Base-by-base conservation (phyloP, 306 rosid species). In the Pachyrhizus erosus region DNA sequence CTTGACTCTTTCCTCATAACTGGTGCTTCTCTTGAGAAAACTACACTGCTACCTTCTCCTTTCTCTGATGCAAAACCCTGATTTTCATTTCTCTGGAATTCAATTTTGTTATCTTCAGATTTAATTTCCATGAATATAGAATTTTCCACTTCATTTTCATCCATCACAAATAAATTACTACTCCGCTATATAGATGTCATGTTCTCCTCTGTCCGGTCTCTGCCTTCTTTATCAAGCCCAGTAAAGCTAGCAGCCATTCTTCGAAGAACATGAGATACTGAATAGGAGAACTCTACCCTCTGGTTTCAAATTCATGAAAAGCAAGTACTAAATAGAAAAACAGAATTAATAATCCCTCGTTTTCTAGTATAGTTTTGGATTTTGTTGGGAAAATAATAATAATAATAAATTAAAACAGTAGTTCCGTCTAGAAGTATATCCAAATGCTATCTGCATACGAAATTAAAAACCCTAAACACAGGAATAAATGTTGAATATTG, bases 21-120 rank as follows among this genome's bases (percentile, higher is more conserved):
- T 21, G 90, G 89, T 24, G 89, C 86, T 82, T 89, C 97, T 77
- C 88, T 86, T 8, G 89, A 73, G 80, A 89, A 90, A 73, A 86
- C 89, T 73, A 87, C 91, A 68, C 77, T 65, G 84, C 93, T 90
- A 40, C 85, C 91, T 78, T 89, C 91, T 13, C 90, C 92, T 78
- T 86, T 87, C 73, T 88, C 91, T 74, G 87, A 69, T 60, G 85
- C 81, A 69, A 80, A 90, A 78, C 80, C 80, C 34, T 78, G 83
- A 80, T 82, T 82, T 64, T 76, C 91, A 74, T 82, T 83, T 80
- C 58, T 82, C n/a, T 68, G 86, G 85, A 80, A 60, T 62, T 79
- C 87, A 55, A 75, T 57, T 34, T 26, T 87, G 77, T 72, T 70
- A 31, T 84, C 88, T 76, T 86, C 87, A 20, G 90, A 72, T 65